These are phyloP conservation scores for Lasiosphaeris hirsuta DNA, from an alignment of 495 filamentous ascomycete species.

Conservation along the genomic window DNA sequence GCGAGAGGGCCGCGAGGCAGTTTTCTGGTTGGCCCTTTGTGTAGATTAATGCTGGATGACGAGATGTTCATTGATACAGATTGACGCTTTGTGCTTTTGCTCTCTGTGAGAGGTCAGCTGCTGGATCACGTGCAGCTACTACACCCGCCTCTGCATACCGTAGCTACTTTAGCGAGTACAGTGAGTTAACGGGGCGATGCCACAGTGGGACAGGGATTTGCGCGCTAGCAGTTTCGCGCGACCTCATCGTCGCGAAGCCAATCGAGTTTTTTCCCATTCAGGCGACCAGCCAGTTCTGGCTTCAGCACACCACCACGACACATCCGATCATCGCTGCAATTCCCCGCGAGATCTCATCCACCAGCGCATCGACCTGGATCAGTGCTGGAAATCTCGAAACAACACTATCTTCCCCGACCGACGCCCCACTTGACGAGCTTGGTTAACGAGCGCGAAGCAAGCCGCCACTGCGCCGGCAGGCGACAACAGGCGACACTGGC, in stretches of 20 bases:
- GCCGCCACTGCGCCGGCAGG: conserved; percentile 18
- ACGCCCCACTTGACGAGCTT: not conserved
- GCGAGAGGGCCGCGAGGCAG: too few relatives aligned
- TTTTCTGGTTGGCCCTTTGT: too few relatives aligned
- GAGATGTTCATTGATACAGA: too few relatives aligned
- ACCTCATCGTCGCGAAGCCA: conserved; percentile 19
- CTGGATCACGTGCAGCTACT: not conserved
- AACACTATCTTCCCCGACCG: not conserved
- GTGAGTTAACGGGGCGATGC: not conserved
- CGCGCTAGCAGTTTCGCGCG: conserved; percentile 22
- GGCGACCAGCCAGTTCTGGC: conserved; percentile 25
- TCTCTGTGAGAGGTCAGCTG: not conserved
- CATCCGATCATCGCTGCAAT: conserved; percentile 19
- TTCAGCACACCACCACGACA: conserved; percentile 20
- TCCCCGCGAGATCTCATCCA: conserved; percentile 12
- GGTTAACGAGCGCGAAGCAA: conserved; percentile 15
- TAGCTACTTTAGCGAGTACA: not conserved
- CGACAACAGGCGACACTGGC: too few relatives aligned
- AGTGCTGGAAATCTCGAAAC: not conserved
- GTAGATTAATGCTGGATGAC: too few relatives aligned
- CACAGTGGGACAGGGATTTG: conserved; percentile 12
- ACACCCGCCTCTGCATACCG: not conserved
- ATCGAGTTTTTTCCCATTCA: conserved; percentile 27
- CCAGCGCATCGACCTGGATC: not conserved
- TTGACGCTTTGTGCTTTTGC: too few relatives aligned